phyloP scores from a whole-genome alignment of 108 stramenopile genomes.

The Bacterosira constricta region DNA sequence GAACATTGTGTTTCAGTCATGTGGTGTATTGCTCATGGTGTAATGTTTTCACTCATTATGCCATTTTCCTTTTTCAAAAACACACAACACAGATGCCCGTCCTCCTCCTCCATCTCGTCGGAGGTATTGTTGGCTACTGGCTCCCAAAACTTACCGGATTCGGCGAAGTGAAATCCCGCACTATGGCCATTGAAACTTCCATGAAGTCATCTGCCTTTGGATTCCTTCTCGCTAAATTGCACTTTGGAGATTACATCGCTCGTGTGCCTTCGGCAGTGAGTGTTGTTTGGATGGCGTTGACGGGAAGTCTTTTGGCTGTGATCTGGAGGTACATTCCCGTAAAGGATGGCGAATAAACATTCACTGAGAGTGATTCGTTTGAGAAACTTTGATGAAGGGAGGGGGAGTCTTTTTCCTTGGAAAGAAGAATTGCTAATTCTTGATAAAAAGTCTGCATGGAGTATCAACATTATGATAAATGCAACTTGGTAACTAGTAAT shows the following conservation, averaged over 20 bases:
- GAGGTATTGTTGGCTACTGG: constrained; percentile 91
- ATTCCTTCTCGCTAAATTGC: constrained; percentile 96
- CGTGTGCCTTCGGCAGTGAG: constrained; percentile 97
- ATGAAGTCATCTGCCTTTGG: constrained; percentile 99
- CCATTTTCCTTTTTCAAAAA: neutral
- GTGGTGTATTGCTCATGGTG: no score
- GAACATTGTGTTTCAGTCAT: neutral
- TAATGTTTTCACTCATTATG: neutral
- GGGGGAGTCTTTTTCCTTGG: no score
- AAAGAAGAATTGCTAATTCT: no score
- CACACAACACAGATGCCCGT: constrained; percentile 66
- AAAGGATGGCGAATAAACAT: constrained; percentile 51
- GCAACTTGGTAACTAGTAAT: no score
- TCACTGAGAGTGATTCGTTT: no score
- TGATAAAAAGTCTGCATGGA: no score
- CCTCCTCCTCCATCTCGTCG: constrained; percentile 92
- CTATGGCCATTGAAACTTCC: constrained; percentile 98
- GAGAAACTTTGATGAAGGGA: no score
- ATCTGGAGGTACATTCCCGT: constrained; percentile 97
- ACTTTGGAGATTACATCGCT: constrained; percentile 92
- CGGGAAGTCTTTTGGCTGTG: constrained; percentile 91
- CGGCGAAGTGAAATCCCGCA: constrained; percentile 90
- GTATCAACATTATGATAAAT: no score
- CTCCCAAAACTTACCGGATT: constrained; percentile 87
- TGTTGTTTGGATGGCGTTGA: constrained; percentile 98